A percentile compares a stretch with the other conserved stretches of the same genome.
Evolutionary conservation across 116 monocot species (phyloP).

Genomic region (Phalaenopsis hybrid): DNA sequence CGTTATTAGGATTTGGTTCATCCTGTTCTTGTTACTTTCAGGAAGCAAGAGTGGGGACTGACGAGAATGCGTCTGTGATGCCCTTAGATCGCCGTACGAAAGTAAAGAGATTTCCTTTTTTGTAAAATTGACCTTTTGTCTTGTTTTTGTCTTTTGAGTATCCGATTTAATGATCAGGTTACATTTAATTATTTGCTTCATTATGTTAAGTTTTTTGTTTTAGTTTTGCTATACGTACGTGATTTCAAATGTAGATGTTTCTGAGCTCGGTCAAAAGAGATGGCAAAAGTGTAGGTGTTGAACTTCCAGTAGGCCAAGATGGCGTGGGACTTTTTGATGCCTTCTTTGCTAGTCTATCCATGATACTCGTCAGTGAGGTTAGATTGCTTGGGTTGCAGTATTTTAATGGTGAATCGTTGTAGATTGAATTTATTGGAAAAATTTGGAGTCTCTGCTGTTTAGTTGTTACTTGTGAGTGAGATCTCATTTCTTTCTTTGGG

Average conservation of each 20-base stretch:
- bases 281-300: constrained; percentile 1
- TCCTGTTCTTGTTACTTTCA: background rate
- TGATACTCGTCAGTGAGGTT: constrained; percentile 93
- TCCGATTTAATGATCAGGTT: background rate
- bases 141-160: background rate
- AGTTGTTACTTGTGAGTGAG: background rate
- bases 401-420: background rate
- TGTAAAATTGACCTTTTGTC: background rate
- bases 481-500: background rate
- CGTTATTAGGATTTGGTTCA: background rate
- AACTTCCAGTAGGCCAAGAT: constrained; percentile 14
- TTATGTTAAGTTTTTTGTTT: too few species aligned
- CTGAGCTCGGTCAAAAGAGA: constrained; percentile 20
- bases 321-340: constrained; percentile 76
- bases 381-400: background rate
- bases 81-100: constrained; percentile 56
- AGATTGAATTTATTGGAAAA: background rate
- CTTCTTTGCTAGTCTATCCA: constrained; percentile 85
- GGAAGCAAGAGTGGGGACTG: constrained; percentile 18
- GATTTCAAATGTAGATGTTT: constrained; percentile 46
- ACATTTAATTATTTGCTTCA: background rate
- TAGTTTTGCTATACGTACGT: background rate
- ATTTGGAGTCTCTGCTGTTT: background rate
- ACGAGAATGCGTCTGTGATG: constrained; percentile 15
- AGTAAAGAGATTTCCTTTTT: constrained; percentile 13